Base-by-base conservation (phyloP, 441 rosid genomes). In the Populus trichocarpa region DNA sequence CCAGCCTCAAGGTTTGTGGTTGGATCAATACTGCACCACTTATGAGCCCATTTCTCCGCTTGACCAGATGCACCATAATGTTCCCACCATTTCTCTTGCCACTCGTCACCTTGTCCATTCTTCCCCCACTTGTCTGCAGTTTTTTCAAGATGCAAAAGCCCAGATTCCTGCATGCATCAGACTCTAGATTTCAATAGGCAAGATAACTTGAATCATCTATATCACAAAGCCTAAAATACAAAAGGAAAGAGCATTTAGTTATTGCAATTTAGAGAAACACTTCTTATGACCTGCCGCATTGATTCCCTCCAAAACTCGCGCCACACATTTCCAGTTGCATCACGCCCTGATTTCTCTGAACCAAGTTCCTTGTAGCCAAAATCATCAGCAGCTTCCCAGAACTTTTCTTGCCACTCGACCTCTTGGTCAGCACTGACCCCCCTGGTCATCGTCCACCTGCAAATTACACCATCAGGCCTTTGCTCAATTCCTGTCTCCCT, bases 31-130 rank as follows among this genome's bases (percentile, higher is more conserved):
- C 95, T 88, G 84, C 99, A 93, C 99, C 99, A 92, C 81, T 96
- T 96, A 78, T 93, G 91, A 46, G 99, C 96, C 98, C 98, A 93
- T 87, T 95, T 96, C 73, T 96, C 97, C 1, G 99, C 86, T 85
- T 93, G 80, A 57, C 95, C 95, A 0, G 97, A 85, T 22, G 96
- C 94, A 84, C 89, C 89, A 65, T 93, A 93, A 85, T 93, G 98
- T 82, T 96, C 99, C 88, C 88, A 90, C 99, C 99, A 93, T 82
- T 92, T 78, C 86, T 96, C 99, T 82, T 87, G 97, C 98, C 99
- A 95, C 80, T 95, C 97, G 16, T 88, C 98, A 33, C 92, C 96
- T 70, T 80, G 68, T 2, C 97, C 96, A 38, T 94, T 93, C 91
- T 90, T 95, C 38, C 97, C 99, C 99, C 98, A 95, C 78, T 95